phyloP scores from a whole-genome alignment of 2,329 filamentous ascomycete species.

The Eurotiales sp. region DNA sequence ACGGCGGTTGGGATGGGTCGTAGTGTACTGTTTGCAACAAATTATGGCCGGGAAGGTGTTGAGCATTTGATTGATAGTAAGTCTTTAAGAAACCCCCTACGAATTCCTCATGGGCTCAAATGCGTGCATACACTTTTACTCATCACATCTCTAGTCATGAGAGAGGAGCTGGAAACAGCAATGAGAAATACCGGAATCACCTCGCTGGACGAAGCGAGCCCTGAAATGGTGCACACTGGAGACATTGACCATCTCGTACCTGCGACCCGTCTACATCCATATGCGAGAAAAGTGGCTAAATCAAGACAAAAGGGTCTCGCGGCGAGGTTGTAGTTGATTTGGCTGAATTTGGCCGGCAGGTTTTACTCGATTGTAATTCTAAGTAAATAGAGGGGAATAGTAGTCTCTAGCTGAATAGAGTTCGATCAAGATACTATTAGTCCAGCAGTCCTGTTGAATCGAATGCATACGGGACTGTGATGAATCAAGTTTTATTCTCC shows the following conservation, averaged over 20 bases:
- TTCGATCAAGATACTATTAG: no score
- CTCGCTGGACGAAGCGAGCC: slow-evolving; percentile 39
- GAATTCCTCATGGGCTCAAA: no score
- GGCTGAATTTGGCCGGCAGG: no score
- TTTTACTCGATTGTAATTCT: no score
- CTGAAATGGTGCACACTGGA: slow-evolving; percentile 44
- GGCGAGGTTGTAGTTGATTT: slow-evolving; percentile 32
- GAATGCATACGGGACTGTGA: no score
- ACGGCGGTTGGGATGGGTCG: slow-evolving; percentile 54
- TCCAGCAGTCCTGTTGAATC: no score
- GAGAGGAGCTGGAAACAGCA: slow-evolving; percentile 47
- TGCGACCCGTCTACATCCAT: slow-evolving; percentile 37
- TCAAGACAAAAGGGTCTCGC: neutral
- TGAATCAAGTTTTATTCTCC: no score
- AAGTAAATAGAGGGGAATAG: no score
- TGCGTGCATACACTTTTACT: no score
- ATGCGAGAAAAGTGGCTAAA: slow-evolving; percentile 35
- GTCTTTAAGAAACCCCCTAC: no score
- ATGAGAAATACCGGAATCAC: slow-evolving; percentile 49
- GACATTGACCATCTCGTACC: slow-evolving; percentile 52
- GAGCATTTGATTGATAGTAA: slow-evolving; percentile 55
- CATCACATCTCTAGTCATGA: slow-evolving; percentile 31
- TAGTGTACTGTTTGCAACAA: slow-evolving; percentile 51
- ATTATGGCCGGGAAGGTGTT: slow-evolving; percentile 54
- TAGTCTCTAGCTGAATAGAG: no score